Percentiles rank a stretch among this genome's conserved stretches.
Evolutionary conservation across 1,284 basidiomycete genomes (phyloP).

Genomic region (Pisolithus thermaeus): DNA sequence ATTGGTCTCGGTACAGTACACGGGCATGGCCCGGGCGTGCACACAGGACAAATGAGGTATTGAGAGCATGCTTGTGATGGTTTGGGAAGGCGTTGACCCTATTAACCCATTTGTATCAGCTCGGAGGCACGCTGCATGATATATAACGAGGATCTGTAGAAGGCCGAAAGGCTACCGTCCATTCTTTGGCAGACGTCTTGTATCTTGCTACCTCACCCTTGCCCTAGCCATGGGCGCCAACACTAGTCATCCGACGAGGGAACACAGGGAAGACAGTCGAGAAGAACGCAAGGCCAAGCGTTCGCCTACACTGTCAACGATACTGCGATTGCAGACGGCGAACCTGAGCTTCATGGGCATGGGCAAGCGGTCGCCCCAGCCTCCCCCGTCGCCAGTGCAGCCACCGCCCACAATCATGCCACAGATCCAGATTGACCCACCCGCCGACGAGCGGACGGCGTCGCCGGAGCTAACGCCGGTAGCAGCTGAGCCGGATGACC

Average conservation of each 20-base stretch:
- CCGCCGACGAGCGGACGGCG: constrained; percentile 11
- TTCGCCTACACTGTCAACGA: constrained; percentile 18
- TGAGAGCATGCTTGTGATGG: constrained; percentile 12
- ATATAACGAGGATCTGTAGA: constrained; percentile 1
- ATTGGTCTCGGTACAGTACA: constrained; percentile 5
- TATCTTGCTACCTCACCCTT: neutral
- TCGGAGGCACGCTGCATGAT: constrained; percentile 11
- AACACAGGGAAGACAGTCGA: constrained; percentile 16
- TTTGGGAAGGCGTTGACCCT: constrained; percentile 3
- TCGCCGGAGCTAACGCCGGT: constrained; percentile 18
- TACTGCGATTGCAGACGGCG: constrained; percentile 23
- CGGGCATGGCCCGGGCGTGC: constrained; percentile 14
- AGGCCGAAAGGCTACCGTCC: neutral
- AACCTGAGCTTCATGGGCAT: constrained; percentile 24
- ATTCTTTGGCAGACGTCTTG: neutral
- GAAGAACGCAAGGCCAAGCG: constrained; percentile 23
- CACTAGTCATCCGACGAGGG: constrained; percentile 20
- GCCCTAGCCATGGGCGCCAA: constrained; percentile 18
- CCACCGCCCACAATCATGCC: constrained; percentile 3
- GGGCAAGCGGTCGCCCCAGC: constrained; percentile 25
- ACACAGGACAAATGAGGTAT: constrained; percentile 26
- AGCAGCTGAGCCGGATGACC: constrained; percentile 16
- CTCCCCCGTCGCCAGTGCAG: constrained; percentile 23
- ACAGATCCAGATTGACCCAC: constrained; percentile 8
- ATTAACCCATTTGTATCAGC: constrained; percentile 21